Conservation (phyloP, 2,329 filamentous ascomycete genomes). For the Pleurostoma richardsiae region DNA sequence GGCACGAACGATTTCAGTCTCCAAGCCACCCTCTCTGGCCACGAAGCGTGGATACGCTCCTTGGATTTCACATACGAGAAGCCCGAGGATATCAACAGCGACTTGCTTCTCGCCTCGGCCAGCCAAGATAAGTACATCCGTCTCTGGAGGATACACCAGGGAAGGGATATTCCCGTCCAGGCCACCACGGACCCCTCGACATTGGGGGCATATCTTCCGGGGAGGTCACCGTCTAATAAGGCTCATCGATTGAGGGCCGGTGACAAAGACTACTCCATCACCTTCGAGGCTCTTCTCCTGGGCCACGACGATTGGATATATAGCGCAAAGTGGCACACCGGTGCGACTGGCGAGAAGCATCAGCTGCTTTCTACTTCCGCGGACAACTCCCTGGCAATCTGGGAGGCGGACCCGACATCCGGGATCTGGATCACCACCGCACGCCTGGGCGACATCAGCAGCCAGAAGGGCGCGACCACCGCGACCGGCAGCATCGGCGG, state of each 20-base stretch:
- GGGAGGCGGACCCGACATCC: conserved; percentile 78
- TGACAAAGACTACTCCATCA: conserved; percentile 67
- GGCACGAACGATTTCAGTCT: conserved; percentile 55
- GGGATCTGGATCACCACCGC: conserved; percentile 88
- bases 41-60: conserved; percentile 92
- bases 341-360: conserved; percentile 39
- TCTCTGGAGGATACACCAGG: conserved; percentile 79
- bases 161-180: conserved; percentile 56
- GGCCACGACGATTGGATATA: conserved; percentile 99
- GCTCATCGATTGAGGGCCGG: conserved; percentile 67
- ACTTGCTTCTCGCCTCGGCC: conserved; percentile 82
- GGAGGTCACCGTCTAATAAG: conserved; percentile 82
- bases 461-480: conserved; percentile 91
- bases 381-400: conserved; percentile 90
- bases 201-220: conserved; percentile 53
- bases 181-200: conserved; percentile 50
- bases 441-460: conserved; percentile 86
- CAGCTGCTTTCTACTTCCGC: conserved; percentile 87
- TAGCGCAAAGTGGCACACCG: conserved; percentile 67
- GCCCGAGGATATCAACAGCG: conserved; percentile 42
- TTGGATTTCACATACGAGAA: conserved; percentile 70
- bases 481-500: conserved; percentile 94
- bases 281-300: conserved; percentile 88
- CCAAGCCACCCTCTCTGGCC: conserved; percentile 75
- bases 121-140: conserved; percentile 98